phyloP scores from a whole-genome alignment of 2,329 filamentous ascomycete species.

The Hymenoscyphus scutula region DNA sequence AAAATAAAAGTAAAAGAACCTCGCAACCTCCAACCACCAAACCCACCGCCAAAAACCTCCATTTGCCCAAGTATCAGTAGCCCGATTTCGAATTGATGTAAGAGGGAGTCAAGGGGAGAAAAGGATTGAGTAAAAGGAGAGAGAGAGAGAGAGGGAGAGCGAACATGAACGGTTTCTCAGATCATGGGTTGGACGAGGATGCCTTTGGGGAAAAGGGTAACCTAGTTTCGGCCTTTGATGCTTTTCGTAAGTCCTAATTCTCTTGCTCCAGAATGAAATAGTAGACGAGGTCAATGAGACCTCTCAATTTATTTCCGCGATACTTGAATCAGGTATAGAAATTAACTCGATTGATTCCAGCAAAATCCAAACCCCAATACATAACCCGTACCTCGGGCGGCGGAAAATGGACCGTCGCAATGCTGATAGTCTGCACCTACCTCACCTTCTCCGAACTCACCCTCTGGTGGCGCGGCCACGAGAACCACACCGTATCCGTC shows the following conservation, averaged over 20 bases:
- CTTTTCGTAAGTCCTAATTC: constrained; percentile 74
- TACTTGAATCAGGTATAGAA: neutral
- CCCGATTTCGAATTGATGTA: no score
- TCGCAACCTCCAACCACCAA: neutral
- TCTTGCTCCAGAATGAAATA: no score
- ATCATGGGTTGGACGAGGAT: constrained; percentile 71
- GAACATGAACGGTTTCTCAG: constrained; percentile 77
- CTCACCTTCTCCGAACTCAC: constrained; percentile 75
- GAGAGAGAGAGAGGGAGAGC: neutral
- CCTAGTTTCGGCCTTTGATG: constrained; percentile 87
- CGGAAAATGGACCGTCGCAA: constrained; percentile 88
- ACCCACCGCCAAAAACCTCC: neutral
- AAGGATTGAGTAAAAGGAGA: neutral
- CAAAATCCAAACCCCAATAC: constrained; percentile 95
- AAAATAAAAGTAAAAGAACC: no score
- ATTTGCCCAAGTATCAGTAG: neutral
- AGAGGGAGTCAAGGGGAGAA: neutral
- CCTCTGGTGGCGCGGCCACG: constrained; percentile 80
- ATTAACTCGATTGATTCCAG: constrained; percentile 44
- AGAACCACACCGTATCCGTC: constrained; percentile 87
- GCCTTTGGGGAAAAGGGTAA: constrained; percentile 70
- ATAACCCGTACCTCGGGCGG: constrained; percentile 79
- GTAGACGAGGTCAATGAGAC: neutral
- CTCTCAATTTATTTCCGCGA: neutral
- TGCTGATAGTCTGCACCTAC: constrained; percentile 70